These are phyloP conservation scores for Schizothecium vesticola DNA, from an alignment of 495 filamentous ascomycete genomes.

Conservation along the genomic window DNA sequence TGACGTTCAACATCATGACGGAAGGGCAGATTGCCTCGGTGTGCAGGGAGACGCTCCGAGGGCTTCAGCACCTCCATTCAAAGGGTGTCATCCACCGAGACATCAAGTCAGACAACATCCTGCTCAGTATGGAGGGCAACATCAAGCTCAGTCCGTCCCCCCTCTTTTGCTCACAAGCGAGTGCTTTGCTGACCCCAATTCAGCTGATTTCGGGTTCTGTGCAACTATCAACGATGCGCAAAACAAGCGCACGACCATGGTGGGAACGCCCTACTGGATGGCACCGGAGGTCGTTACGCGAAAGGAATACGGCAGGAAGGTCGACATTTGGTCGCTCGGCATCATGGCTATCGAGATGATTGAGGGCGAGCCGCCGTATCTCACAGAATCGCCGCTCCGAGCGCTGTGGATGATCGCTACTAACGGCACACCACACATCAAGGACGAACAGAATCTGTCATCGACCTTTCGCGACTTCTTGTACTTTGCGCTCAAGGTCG, in stretches of 20 bases:
- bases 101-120: slow-evolving; percentile 97
- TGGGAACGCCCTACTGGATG: slow-evolving; percentile 99
- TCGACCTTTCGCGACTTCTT: slow-evolving; percentile 84
- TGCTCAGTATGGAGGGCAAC: slow-evolving; percentile 89
- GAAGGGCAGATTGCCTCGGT: slow-evolving; percentile 96
- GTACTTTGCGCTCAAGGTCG: slow-evolving; percentile 85
- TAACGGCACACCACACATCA: slow-evolving; percentile 91
- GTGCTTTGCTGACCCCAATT: slow-evolving; percentile 7
- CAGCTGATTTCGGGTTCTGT: slow-evolving; percentile 98
- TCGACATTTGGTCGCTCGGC: slow-evolving; percentile 96
- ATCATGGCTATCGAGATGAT: slow-evolving; percentile 99
- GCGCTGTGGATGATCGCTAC: slow-evolving; percentile 96
- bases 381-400: slow-evolving; percentile 89
- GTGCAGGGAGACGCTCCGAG: slow-evolving; percentile 86
- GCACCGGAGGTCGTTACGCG: slow-evolving; percentile 94
- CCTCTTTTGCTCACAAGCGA: not conserved
- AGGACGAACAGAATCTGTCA: slow-evolving; percentile 80
- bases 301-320: slow-evolving; percentile 97
- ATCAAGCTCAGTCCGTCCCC: slow-evolving; percentile 87
- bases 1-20: slow-evolving; percentile 98
- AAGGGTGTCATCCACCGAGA: slow-evolving; percentile 98
- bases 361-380: slow-evolving; percentile 93
- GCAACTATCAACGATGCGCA: slow-evolving; percentile 97
- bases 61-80: slow-evolving; percentile 91
- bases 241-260: slow-evolving; percentile 97